These are phyloP conservation scores for Daldinia concentrica DNA, from an alignment of 495 filamentous ascomycete genomes.

Conservation along the genomic window DNA sequence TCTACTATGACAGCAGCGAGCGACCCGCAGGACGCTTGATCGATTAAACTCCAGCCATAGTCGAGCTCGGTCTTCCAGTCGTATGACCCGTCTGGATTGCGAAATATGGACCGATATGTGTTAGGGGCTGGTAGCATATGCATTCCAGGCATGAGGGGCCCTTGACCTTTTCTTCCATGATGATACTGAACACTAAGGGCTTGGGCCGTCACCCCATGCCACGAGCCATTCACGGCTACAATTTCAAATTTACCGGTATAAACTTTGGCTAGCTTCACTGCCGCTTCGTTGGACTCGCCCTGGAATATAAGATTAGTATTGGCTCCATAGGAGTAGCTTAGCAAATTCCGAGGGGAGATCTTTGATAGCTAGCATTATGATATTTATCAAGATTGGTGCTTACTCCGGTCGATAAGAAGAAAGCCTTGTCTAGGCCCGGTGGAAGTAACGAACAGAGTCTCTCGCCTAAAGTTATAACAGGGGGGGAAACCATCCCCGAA, in stretches of 20 bases:
- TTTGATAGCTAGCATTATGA: too few relatives aligned
- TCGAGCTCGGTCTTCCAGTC: conserved; percentile 56
- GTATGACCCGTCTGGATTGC: conserved; percentile 59
- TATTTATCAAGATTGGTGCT: conserved; percentile 34
- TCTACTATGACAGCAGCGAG: conserved; percentile 66
- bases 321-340: neutral
- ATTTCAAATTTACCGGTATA: conserved; percentile 55
- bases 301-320: neutral
- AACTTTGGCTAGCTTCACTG: neutral
- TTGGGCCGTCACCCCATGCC: conserved; percentile 62
- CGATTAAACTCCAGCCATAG: conserved; percentile 60
- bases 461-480: conserved; percentile 59
- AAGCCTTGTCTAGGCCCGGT: conserved; percentile 59
- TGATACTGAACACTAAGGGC: conserved; percentile 59
- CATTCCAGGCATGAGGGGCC: conserved; percentile 50
- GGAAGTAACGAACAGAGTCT: conserved; percentile 57
- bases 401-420: conserved; percentile 62
- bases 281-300: neutral
- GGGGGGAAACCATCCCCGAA: conserved; percentile 63
- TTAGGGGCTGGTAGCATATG: conserved; percentile 62
- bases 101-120: conserved; percentile 62
- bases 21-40: conserved; percentile 61
- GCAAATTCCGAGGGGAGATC: neutral
- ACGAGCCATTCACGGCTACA: conserved; percentile 61
- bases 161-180: conserved; percentile 55